Conservation (phyloP, 2,329 filamentous ascomycete genomes). For the Coleophoma crateriformis region DNA sequence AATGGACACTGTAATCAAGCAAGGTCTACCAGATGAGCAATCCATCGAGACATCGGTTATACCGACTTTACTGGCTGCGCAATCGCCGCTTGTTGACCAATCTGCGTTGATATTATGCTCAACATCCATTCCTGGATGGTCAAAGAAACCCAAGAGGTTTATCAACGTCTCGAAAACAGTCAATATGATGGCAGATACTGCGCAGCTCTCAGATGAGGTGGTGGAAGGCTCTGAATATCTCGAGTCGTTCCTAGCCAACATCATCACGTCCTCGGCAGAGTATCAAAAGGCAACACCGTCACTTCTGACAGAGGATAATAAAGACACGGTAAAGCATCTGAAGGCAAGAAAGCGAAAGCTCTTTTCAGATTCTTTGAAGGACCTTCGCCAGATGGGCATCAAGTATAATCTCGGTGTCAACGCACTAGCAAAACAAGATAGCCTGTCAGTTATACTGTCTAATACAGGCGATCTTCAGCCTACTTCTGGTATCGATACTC, state of each 20-base stretch:
- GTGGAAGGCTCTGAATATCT: conserved; percentile 56
- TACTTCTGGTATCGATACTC: conserved; percentile 14
- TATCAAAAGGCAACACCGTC: conserved; percentile 80
- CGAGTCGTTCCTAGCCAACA: conserved; percentile 61
- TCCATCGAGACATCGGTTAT: neutral
- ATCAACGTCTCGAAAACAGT: conserved; percentile 65
- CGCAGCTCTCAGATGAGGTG: conserved; percentile 42
- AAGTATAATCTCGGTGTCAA: conserved; percentile 74
- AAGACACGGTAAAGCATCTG: conserved; percentile 76
- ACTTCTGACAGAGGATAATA: conserved; percentile 81
- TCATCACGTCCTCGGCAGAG: conserved; percentile 63
- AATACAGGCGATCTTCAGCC: conserved; percentile 36
- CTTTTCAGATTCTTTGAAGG: conserved; percentile 81
- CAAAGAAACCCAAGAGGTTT: conserved; percentile 55
- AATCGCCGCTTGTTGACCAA: conserved; percentile 17
- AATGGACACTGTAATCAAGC: conserved; percentile 57
- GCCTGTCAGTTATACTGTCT: conserved; percentile 65
- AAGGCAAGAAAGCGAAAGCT: conserved; percentile 87
- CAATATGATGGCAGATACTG: conserved; percentile 66
- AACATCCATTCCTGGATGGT: conserved; percentile 30
- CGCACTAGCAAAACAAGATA: conserved; percentile 66
- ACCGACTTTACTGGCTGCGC: conserved; percentile 2
- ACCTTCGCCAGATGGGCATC: conserved; percentile 83
- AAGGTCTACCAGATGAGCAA: conserved; percentile 47
- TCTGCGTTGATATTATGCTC: conserved; percentile 20